Base-by-base conservation (phyloP, 257 asterid genomes). In the Sherardia arvensis region DNA sequence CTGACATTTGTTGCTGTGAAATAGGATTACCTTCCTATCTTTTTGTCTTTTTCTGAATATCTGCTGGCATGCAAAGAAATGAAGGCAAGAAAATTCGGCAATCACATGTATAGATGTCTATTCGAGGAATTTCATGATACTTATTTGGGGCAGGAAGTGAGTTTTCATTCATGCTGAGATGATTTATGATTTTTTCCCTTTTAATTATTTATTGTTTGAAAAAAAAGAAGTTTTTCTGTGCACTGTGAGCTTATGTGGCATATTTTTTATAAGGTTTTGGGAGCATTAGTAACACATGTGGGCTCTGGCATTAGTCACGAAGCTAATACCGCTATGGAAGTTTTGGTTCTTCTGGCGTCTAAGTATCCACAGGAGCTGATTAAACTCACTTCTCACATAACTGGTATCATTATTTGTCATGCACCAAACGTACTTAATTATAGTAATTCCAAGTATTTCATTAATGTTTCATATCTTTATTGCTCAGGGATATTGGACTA, bases 141-240 rank as follows among this genome's bases (percentile, higher is more conserved):
- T 69, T 86, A 78, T 78, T 83, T 90, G 49, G 83, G 94, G 72
- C 96, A 84, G 76, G 96, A 89, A 77, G 96, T 88, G 80, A 82
- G 93, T 27, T 27, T 27, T 27, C 17, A 5, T 26, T 27, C 34
- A 56, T 38, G 30, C 53, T 72, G 59, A 59, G 34, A 25, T 28
- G 58, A 43, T 43, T 28, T 66, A 49, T 47, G 22, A 48, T 48
- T 53, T 53, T 34, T 47, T 18, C 47, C 47, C 47, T 38, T 38
- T 38, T 38, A 5, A 38, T 10, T 4, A 38, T 10, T 3, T 38
- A 8, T 10, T 4, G 10, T 1, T 61, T 40, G 25, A 21, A 59
- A 59, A 72, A 29, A 30, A 53, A 61, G 45, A 53, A 57, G 22
- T 48, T 66, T 48, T 45, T 61, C 48, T 54, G 74, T 71, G 71